A percentile compares a stretch with the other conserved stretches of the same genome.
phyloP scores from a whole-genome alignment of 1,284 basidiomycete genomes.

The Cutaneotrichosporon spelunceum region DNA sequence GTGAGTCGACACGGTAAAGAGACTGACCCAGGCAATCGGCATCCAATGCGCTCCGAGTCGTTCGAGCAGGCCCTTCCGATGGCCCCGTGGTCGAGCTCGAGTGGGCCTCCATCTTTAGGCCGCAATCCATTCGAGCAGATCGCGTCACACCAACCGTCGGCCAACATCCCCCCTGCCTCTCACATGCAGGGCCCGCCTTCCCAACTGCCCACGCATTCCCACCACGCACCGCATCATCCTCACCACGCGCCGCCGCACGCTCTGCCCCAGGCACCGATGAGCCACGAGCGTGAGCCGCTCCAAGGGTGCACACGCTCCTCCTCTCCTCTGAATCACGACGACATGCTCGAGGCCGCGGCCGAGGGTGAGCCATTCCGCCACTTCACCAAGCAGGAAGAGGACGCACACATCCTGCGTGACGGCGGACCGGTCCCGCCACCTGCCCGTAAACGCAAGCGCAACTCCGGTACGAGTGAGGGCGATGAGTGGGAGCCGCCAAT shows the following conservation, averaged over 20 bases:
- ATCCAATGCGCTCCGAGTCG: background rate
- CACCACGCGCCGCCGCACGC: background rate
- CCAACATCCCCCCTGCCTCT: background rate
- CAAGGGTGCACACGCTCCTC: background rate
- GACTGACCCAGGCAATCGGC: background rate
- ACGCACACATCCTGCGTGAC: constrained; percentile 3
- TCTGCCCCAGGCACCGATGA: background rate
- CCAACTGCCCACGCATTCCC: background rate
- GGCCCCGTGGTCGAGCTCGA: background rate
- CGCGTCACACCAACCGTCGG: background rate
- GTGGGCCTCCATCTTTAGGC: background rate
- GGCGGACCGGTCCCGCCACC: background rate
- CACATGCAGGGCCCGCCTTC: background rate
- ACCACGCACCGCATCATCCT: background rate
- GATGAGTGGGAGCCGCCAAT: constrained; percentile 7
- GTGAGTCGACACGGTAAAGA: background rate
- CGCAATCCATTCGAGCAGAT: background rate
- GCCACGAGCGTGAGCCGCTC: background rate
- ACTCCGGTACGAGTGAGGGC: background rate
- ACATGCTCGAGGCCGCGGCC: constrained; percentile 12
- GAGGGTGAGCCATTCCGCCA: constrained; percentile 15
- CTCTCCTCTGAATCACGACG: background rate
- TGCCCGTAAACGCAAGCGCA: background rate
- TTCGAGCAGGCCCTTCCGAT: background rate
- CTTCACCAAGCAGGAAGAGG: constrained; percentile 17